These are phyloP conservation scores for Erodium moschatum DNA, from an alignment of 441 rosid species.

Conservation along the genomic window DNA sequence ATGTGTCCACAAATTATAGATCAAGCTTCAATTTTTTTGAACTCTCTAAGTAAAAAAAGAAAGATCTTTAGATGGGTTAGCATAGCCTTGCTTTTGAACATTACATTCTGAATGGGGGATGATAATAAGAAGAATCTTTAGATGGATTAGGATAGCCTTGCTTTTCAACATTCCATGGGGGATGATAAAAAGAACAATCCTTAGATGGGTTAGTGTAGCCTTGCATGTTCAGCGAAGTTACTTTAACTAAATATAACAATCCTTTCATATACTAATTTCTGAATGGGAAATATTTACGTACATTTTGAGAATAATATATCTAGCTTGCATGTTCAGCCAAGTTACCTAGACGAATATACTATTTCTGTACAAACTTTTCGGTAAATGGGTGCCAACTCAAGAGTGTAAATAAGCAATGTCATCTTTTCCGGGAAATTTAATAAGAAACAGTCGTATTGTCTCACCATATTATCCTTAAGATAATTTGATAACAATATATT, in stretches of 20 bases:
- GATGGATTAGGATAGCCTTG: too few species aligned
- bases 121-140: too few species aligned
- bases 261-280: background rate
- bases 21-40: background rate
- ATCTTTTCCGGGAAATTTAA: background rate
- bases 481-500: background rate
- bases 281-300: background rate
- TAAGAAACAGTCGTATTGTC: background rate
- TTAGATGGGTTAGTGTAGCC: too few species aligned
- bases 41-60: background rate
- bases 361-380: background rate
- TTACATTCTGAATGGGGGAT: background rate
- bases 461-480: background rate
- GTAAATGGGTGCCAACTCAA: background rate
- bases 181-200: background rate
- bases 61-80: background rate
- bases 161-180: background rate
- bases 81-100: background rate
- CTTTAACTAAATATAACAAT: too few species aligned
- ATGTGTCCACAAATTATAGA: background rate
- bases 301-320: constrained; percentile 1
- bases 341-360: background rate
- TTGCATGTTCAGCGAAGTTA: too few species aligned
- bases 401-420: background rate
- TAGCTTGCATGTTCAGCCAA: background rate